Evolutionary conservation across 257 asterid species (phyloP), one percentile per base, ranked within the genome.

Genomic region (Datura wrightii): DNA sequence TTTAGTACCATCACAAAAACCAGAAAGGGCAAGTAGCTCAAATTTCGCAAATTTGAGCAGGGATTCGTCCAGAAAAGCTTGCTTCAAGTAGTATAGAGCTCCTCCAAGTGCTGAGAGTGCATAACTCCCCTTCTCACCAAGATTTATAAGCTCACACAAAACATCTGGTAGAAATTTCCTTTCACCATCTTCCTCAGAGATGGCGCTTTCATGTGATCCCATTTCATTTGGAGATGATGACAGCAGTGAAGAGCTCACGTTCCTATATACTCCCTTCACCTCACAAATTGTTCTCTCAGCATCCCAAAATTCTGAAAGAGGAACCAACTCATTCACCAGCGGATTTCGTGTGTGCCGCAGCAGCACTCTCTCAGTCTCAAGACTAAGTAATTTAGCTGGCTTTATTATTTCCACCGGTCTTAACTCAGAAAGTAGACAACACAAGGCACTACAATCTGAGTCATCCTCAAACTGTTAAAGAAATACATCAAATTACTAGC

Each of bases 61-160:
- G 83, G 91, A 89, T 88, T 93, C 98, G 11, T 96, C 97, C 83
- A 96, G 91, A 86, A 93, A 94, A 85, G 98, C 98, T 88, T 95
- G 96, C 88, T 90, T 93, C 88, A 96, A 89, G 89, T 96, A 96
- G 91, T 92, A 94, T 87, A 96, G 92, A 84, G 92, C 80, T 59
- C 97, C 99, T 76, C 99, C 99, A 36, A 96, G 96, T 72, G 99
- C 99, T 48, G 99, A 93, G 84, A 96, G 94, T 69, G 99, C 98
- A 85, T 88, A 90, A 85, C 86, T 91, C 85, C 99, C 99, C 84
- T 94, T 87, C 87, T 92, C 97, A 76, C 95, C 97, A 13, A 88
- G 91, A 82, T 84, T 89, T 84, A 92, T 90, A 85, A 96, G 96
- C 84, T 90, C 90, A 53, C 94, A 89, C 76, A 96, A 85, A 86